A percentile compares a stretch with the other conserved stretches of the same genome.
These are phyloP conservation scores for Aspergillus pseudoglaucus DNA, from an alignment of 2,329 filamentous ascomycete species.

Conservation along the genomic window DNA sequence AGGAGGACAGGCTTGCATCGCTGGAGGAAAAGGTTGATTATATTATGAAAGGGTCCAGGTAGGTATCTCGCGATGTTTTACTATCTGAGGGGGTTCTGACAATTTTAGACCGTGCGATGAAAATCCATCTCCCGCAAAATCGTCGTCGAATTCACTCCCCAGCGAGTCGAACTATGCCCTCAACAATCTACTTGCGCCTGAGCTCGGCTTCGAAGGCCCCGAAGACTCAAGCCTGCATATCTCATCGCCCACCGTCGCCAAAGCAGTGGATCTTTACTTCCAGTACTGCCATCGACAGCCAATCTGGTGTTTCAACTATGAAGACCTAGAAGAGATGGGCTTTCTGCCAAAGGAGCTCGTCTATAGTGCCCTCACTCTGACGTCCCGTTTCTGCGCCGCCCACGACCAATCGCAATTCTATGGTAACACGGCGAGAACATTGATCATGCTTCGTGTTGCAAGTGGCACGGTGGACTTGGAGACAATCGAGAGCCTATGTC, in stretches of 20 bases:
- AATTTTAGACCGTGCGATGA: not conserved
- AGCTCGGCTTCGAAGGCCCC: conserved; percentile 19
- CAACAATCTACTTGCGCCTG: conserved; percentile 15
- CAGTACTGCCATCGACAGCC: conserved; percentile 33
- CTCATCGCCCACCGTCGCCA: conserved; percentile 15
- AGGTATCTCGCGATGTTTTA: conserved; percentile 1
- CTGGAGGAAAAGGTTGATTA: conserved; percentile 49
- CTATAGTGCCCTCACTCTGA: conserved; percentile 28
- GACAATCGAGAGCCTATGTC: conserved; percentile 47
- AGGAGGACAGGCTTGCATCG: conserved; percentile 48
- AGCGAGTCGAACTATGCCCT: conserved; percentile 13
- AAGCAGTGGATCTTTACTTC: conserved; percentile 28
- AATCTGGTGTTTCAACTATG: conserved; percentile 31
- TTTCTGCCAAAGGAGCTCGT: conserved; percentile 26
- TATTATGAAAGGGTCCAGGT: conserved; percentile 41
- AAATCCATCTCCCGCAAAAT: conserved; percentile 7
- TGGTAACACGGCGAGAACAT: conserved; percentile 31
- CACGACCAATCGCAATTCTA: conserved; percentile 25
- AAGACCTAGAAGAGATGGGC: conserved; percentile 24
- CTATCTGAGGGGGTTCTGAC: not conserved
- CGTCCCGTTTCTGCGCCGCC: conserved; percentile 25
- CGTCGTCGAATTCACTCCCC: conserved; percentile 9
- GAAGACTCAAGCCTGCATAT: conserved; percentile 19
- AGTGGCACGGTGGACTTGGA: conserved; percentile 46
- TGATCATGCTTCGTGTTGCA: conserved; percentile 45